Evolutionary conservation across 148 eudicot genomes (phyloP).

Genomic region (Heliamphora exappendiculata): DNA sequence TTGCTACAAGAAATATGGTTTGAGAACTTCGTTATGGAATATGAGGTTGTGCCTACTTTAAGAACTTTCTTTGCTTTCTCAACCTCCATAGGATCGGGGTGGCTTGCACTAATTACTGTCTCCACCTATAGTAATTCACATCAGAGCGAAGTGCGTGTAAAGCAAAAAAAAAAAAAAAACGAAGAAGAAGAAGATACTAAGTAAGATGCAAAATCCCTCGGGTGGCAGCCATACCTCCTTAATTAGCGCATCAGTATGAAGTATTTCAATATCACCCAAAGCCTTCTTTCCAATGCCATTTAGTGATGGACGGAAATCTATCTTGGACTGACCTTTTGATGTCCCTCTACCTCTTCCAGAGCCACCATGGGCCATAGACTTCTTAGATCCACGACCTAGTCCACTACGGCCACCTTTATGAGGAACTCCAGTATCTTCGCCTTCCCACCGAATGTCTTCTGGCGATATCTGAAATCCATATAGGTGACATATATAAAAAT

Average conservation of each 20-base stretch:
- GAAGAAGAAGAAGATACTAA: background rate
- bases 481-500: background rate
- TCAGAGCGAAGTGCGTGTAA: background rate
- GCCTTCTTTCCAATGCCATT: conserved; percentile 50
- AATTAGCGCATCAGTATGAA: conserved; percentile 57
- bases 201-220: too few relatives aligned
- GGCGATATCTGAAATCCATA: conserved; percentile 39
- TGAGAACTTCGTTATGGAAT: background rate
- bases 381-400: conserved; percentile 40
- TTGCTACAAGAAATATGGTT: conserved; percentile 9
- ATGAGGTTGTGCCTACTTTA: conserved; percentile 32
- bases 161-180: background rate
- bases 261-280: conserved; percentile 51
- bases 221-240: conserved; percentile 41
- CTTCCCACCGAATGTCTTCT: conserved; percentile 56
- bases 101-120: conserved; percentile 50
- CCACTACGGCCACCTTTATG: conserved; percentile 38
- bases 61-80: conserved; percentile 77
- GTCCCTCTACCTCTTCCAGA: conserved; percentile 55
- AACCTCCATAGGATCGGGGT: conserved; percentile 53
- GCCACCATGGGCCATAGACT: conserved; percentile 34
- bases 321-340: conserved; percentile 35
- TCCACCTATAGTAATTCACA: conserved; percentile 43
- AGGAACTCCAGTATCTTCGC: conserved; percentile 39
- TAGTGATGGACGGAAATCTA: conserved; percentile 34